Evolutionary conservation across 768 basidiomycete species (phyloP), one percentile per base, ranked within the genome.

Genomic region (Favolaschia claudopus): DNA sequence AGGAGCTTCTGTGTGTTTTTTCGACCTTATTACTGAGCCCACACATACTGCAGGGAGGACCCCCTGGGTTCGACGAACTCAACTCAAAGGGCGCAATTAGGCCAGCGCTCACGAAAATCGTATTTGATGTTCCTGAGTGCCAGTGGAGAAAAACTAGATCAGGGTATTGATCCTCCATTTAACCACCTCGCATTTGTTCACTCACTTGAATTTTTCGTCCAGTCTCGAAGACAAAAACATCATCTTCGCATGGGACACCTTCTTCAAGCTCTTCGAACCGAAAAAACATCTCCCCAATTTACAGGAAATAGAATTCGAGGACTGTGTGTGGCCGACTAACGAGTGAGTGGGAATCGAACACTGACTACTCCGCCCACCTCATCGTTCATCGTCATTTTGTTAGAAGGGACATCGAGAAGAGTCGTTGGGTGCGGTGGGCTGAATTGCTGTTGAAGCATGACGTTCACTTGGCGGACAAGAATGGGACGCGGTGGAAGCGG

Each of bases 401-500:
- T 36, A 47, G 55, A 28, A 47, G 55, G 7, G 39, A 62, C 5
- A 58, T 62, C 37, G 15, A 24, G 15, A 62, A 62, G 55, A 62
- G 55, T 34, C 43, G 38, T 36, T 62, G 61, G 61, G 55, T 58
- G 20, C 61, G 38, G 8, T 52, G 48, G 55, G 55, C 61, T 0
- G 61, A 48, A 28, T n/a, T 19, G 7, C 12, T 62, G 17, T 25
- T 54, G 19, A 44, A 62, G 14, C 40, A 27, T n/a, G 24, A 37
- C 9, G 38, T 62, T 15, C 29, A 43, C n/a, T 39, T 62, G 5
- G 29, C 29, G 17, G 62, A 63, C 52, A 22, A 27, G 56, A 14
- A 42, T 5, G 62, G 62, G 34, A 63, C 32, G 46, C 58, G 50
- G 29, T 63, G 62, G 62, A 43, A 52, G 9, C 45, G 34, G 28